These are phyloP conservation scores for Trametes maxima DNA, from an alignment of 768 basidiomycete species.

Conservation along the genomic window DNA sequence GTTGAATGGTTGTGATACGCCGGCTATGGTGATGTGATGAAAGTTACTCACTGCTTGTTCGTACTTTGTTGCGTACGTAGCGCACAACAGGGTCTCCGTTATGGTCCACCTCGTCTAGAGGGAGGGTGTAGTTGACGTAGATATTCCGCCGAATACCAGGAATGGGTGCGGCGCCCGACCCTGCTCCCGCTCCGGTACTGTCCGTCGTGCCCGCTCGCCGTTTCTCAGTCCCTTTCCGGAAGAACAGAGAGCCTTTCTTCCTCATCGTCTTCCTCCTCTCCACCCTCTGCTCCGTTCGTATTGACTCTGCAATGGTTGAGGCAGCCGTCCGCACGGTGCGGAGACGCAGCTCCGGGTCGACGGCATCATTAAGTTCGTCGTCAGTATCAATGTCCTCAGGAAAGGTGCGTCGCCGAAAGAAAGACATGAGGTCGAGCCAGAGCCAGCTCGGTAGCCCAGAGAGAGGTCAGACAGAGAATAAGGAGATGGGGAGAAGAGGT, in stretches of 20 bases:
- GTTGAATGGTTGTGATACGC: conserved; percentile 7
- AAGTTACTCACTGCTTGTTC: conserved; percentile 76
- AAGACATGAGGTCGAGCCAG: conserved; percentile 36
- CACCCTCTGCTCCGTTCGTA: conserved; percentile 73
- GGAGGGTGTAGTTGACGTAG: conserved; percentile 76
- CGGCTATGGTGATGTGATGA: conserved; percentile 3
- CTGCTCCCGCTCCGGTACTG: conserved; percentile 26
- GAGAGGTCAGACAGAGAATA: conserved; percentile 2
- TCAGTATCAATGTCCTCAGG: conserved; percentile 42
- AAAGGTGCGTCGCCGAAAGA: conserved; percentile 41
- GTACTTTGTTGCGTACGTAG: conserved; percentile 93
- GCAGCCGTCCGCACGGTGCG: conserved; percentile 93
- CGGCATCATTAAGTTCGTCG: conserved; percentile 63
- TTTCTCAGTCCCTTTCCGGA: conserved; percentile 51
- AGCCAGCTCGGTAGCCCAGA: conserved; percentile 21
- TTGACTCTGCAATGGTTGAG: conserved; percentile 86
- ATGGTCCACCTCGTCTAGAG: conserved; percentile 63
- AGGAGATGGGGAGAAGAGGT: conserved; percentile 4
- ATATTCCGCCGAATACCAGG: conserved; percentile 68
- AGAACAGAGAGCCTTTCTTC: conserved; percentile 58
- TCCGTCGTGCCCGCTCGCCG: conserved; percentile 43
- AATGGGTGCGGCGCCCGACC: conserved; percentile 37
- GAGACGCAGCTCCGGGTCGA: conserved; percentile 86
- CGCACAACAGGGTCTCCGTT: conserved; percentile 75
- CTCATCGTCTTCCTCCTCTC: conserved; percentile 53